Conservation (phyloP, 2,329 filamentous ascomycete genomes). For the Ustilaginoidea virens region DNA sequence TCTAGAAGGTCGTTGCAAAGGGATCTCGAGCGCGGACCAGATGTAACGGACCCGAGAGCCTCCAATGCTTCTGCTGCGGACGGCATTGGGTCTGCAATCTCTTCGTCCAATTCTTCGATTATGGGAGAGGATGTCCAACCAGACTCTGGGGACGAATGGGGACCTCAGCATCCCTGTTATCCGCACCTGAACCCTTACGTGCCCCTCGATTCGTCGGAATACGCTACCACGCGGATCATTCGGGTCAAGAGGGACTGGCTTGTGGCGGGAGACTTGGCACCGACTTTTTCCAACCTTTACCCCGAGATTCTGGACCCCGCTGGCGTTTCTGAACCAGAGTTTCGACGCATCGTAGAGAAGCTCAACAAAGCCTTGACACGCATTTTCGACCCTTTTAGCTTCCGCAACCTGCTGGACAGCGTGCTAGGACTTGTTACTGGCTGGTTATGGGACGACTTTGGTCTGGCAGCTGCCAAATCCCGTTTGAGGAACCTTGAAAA, state of each 20-base stretch:
- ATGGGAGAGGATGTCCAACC: slow-evolving; percentile 49
- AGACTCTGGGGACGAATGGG: slow-evolving; percentile 69
- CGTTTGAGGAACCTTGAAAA: slow-evolving; percentile 54
- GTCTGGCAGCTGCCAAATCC: slow-evolving; percentile 59
- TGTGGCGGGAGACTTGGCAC: slow-evolving; percentile 73
- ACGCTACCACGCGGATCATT: slow-evolving; percentile 71
- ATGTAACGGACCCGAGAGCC: slow-evolving; percentile 24
- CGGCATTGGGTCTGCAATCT: slow-evolving; percentile 38
- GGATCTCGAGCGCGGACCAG: slow-evolving; percentile 40
- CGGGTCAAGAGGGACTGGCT: slow-evolving; percentile 88
- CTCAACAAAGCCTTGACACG: slow-evolving; percentile 63
- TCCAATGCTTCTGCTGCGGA: slow-evolving; percentile 34
- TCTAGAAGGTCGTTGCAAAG: slow-evolving; percentile 24
- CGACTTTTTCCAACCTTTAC: slow-evolving; percentile 88
- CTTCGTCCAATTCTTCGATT: slow-evolving; percentile 43
- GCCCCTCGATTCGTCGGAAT: slow-evolving; percentile 57
- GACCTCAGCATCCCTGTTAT: slow-evolving; percentile 83
- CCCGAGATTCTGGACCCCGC: slow-evolving; percentile 86
- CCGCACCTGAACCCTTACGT: slow-evolving; percentile 91
- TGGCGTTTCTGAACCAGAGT: slow-evolving; percentile 71
- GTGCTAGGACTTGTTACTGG: slow-evolving; percentile 70
- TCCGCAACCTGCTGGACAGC: slow-evolving; percentile 66
- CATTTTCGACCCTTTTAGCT: slow-evolving; percentile 66
- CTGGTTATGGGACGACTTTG: slow-evolving; percentile 89
- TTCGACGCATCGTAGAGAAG: slow-evolving; percentile 65